Evolutionary conservation across 441 rosid species (phyloP).

Genomic region (Geranium incanum): DNA sequence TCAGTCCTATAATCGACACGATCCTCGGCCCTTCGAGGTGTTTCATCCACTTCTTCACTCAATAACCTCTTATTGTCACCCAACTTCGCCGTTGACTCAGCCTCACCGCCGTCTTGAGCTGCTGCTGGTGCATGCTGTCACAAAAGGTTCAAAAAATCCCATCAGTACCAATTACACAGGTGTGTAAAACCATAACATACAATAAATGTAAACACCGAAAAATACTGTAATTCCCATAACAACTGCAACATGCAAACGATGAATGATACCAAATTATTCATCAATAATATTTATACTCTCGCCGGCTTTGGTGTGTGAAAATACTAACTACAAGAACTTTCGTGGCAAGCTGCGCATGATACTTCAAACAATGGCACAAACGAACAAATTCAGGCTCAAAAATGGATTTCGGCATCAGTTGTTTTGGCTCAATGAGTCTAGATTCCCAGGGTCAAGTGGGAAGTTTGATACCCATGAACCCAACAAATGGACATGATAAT

Average conservation of each 20-base stretch:
- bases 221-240: not conserved
- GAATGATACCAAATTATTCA: too few relatives aligned
- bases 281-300: too few relatives aligned
- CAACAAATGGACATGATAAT: not conserved
- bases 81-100: constrained; percentile 33
- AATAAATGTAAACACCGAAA: not conserved
- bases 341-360: not conserved
- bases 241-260: too few relatives aligned
- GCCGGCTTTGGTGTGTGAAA: too few relatives aligned
- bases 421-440: not conserved
- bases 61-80: constrained; percentile 31
- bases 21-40: constrained; percentile 36
- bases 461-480: not conserved
- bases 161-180: not conserved
- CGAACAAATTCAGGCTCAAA: too few relatives aligned
- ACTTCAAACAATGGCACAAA: not conserved
- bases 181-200: too few relatives aligned
- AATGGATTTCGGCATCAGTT: not conserved
- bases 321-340: not conserved
- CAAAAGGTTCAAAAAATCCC: constrained; percentile 5
- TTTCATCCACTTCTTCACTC: constrained; percentile 80
- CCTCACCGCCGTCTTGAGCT: constrained; percentile 35
- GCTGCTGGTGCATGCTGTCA: constrained; percentile 40
- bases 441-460: not conserved
- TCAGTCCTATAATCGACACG: constrained; percentile 26